Evolutionary conservation across 2,329 filamentous ascomycete genomes (phyloP).

Genomic region (Fusarium brevicatenulatum): DNA sequence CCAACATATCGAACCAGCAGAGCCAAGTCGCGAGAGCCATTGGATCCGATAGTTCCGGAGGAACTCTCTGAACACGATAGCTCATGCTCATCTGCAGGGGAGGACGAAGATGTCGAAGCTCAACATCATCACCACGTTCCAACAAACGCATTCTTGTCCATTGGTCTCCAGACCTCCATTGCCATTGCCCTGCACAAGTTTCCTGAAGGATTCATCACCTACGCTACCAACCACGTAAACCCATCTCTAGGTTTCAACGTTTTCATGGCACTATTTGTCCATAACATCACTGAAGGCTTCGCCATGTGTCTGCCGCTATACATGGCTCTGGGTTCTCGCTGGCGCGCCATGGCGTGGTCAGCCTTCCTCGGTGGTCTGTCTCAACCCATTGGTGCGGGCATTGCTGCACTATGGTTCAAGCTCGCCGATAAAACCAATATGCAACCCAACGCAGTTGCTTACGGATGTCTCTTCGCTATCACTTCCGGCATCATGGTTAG

Average conservation of each 20-base stretch:
- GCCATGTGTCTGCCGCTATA: slow-evolving; percentile 93
- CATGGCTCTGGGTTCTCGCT: slow-evolving; percentile 83
- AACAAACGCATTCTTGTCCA: slow-evolving; percentile 90
- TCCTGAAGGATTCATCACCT: slow-evolving; percentile 88
- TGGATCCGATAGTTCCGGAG: slow-evolving; percentile 43
- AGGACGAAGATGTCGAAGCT: slow-evolving; percentile 59
- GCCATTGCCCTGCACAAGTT: slow-evolving; percentile 97
- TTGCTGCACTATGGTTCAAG: slow-evolving; percentile 88
- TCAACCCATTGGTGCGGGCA: slow-evolving; percentile 85
- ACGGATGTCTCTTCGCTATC: slow-evolving; percentile 85
- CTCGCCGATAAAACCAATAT: slow-evolving; percentile 66
- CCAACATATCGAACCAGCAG: slow-evolving; percentile 51
- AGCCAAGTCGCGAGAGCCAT: slow-evolving; percentile 53
- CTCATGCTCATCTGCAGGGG: slow-evolving; percentile 45
- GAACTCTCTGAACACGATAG: slow-evolving; percentile 37
- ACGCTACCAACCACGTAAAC: slow-evolving; percentile 96
- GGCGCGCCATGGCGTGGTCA: slow-evolving; percentile 85
- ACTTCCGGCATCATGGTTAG: slow-evolving; percentile 97
- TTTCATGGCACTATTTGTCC: slow-evolving; percentile 95
- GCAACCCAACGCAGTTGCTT: slow-evolving; percentile 66
- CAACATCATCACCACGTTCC: slow-evolving; percentile 94
- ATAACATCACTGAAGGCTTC: slow-evolving; percentile 98
- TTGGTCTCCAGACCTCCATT: slow-evolving; percentile 94
- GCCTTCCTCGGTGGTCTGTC: slow-evolving; percentile 85
- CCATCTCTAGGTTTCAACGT: slow-evolving; percentile 88